Conservation (phyloP, 768 basidiomycete species). For the Dictyophora rubrovolvata region DNA sequence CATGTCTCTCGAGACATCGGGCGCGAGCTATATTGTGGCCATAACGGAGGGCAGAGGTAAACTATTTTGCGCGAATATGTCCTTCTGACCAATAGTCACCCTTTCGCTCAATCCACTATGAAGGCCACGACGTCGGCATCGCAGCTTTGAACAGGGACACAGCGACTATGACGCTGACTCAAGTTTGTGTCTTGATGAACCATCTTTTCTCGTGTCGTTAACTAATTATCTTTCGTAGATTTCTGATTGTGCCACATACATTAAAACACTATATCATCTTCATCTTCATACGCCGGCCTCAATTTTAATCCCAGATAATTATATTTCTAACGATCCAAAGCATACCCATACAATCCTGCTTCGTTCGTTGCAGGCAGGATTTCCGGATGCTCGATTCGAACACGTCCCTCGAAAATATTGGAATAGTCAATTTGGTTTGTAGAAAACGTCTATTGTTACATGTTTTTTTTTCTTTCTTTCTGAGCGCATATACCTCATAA, state of each 20-base stretch:
- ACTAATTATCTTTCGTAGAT: conserved; percentile 34
- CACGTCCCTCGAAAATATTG: conserved; percentile 72
- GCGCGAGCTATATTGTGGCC: conserved; percentile 60
- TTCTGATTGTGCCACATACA: conserved; percentile 79
- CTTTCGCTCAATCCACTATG: not conserved
- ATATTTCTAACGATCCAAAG: conserved; percentile 29
- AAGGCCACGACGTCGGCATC: conserved; percentile 78
- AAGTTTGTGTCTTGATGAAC: conserved; percentile 34
- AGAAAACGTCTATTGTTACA: not conserved
- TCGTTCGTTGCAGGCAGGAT: conserved; percentile 64
- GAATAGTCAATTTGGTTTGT: conserved; percentile 69
- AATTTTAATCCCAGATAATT: conserved; percentile 77
- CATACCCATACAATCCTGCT: conserved; percentile 42
- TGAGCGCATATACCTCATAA: not conserved
- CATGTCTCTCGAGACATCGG: conserved; percentile 19
- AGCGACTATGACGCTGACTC: conserved; percentile 64
- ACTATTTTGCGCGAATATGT: not conserved
- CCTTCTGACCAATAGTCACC: not conserved
- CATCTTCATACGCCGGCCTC: conserved; percentile 61
- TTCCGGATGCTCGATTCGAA: conserved; percentile 55
- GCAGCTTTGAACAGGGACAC: conserved; percentile 78
- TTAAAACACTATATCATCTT: conserved; percentile 82
- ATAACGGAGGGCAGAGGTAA: conserved; percentile 59
- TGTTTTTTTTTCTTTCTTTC: too few relatives aligned
- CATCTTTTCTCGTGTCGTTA: not conserved